A percentile compares a stretch with the other conserved stretches of the same genome.
Evolutionary conservation across 1,139 yeast genomes (phyloP).

Genomic region (Groenewaldozyma sp.): DNA sequence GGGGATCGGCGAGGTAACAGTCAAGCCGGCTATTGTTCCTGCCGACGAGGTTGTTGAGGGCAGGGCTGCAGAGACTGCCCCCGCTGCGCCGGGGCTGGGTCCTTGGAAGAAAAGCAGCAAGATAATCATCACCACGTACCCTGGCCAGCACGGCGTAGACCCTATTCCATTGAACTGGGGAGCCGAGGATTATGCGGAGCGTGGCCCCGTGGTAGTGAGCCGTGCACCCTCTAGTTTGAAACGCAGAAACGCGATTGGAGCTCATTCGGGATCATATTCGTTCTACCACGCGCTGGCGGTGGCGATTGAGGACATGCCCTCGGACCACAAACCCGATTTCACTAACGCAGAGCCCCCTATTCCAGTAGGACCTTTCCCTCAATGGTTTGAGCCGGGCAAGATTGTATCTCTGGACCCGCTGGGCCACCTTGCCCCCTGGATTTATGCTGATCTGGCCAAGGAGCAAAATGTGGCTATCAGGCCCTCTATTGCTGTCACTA

Average conservation of each 20-base stretch:
- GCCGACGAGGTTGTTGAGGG: background rate
- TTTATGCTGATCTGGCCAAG: slow-evolving; percentile 36
- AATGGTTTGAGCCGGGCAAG: slow-evolving; percentile 45
- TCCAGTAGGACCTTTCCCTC: slow-evolving; percentile 41
- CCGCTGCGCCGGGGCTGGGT: slow-evolving; percentile 2
- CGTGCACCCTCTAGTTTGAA: slow-evolving; percentile 30
- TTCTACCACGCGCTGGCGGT: slow-evolving; percentile 54
- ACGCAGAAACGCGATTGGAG: slow-evolving; percentile 47
- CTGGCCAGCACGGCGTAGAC: slow-evolving; percentile 39
- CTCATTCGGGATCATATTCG: slow-evolving; percentile 52
- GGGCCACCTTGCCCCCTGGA: slow-evolving; percentile 54
- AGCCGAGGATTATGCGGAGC: slow-evolving; percentile 34
- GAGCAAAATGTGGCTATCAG: slow-evolving; percentile 40
- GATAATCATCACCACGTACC: slow-evolving; percentile 38
- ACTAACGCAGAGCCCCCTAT: slow-evolving; percentile 56
- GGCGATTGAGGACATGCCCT: slow-evolving; percentile 44
- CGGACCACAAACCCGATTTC: slow-evolving; percentile 45
- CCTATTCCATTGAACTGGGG: slow-evolving; percentile 48
- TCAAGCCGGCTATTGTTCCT: too few relatives aligned
- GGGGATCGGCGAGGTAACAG: too few relatives aligned
- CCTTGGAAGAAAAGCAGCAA: slow-evolving; percentile 15
- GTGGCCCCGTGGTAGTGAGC: slow-evolving; percentile 52
- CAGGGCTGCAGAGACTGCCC: slow-evolving; percentile 3
- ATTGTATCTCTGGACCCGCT: slow-evolving; percentile 55
- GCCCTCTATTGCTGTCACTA: slow-evolving; percentile 55